Evolutionary conservation across 345 rosid species (phyloP), one percentile per base, ranked within the genome.

Genomic region (Crucihimalaya himalaica): DNA sequence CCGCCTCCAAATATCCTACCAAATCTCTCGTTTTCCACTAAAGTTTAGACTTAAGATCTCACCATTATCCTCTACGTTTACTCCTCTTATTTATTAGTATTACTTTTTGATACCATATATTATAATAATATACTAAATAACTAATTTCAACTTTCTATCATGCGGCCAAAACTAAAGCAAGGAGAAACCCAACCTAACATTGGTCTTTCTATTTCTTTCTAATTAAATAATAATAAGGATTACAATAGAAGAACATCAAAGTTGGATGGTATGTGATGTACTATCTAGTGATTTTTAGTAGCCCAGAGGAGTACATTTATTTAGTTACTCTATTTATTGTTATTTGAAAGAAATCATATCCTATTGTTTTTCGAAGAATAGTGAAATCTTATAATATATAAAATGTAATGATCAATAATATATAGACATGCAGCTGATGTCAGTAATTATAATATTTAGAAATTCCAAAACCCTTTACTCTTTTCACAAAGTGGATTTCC

Each of bases 401-500:
- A 20, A 15, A 35, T 51, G 40, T 10, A 32, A 64, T 5, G 19
- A 63, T n/a, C n/a, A n/a, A 34, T 10, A 32, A 52, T 35, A 34
- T 74, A 45, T 59, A 50, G 10, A 51, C 42, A 39, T 61, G 50
- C 13, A 69, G 75, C 42, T 78, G 70, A 66, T 67, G 47, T 34
- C 62, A 47, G 6, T 29, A 35, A 21, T 31, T 42, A 19, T 40
- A 61, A 56, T 31, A 68, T 52, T 40, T 18, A 61, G 45, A 59
- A 69, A 63, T 63, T 63, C 20, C 10, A 34, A 70, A 70, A 63
- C 43, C 23, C 60, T 63, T 47, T 70, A 55, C 66, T 54, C 59
- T 70, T 28, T 77, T 29, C 47, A 70, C 67, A 74, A 79, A 89
- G 90, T 89, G 93, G 89, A 76, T 42, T 78, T 81, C 74, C 66